Percentiles rank a stretch among this genome's conserved stretches.
phyloP scores from a whole-genome alignment of 1,284 basidiomycete genomes.

The Boletus hoseneyae region DNA sequence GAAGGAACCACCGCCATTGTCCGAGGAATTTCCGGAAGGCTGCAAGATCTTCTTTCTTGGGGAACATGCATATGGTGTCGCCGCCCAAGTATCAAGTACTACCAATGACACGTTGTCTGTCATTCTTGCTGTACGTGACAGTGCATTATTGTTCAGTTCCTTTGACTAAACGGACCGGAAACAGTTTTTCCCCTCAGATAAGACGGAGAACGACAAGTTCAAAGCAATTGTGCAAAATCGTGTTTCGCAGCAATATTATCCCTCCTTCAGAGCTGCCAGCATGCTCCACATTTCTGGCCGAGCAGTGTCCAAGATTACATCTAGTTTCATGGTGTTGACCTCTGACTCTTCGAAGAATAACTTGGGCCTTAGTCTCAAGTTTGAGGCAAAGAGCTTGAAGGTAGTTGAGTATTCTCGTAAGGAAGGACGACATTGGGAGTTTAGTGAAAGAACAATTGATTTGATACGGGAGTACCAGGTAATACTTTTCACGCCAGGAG shows the following conservation, averaged over 20 bases:
- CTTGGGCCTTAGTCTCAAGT: constrained; percentile 93
- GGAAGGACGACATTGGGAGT: constrained; percentile 88
- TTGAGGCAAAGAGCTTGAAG: constrained; percentile 94
- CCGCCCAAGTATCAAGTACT: constrained; percentile 82
- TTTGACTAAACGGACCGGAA: constrained; percentile 5
- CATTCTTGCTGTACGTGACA: constrained; percentile 67
- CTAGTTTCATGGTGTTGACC: constrained; percentile 84
- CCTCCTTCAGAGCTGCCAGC: constrained; percentile 72
- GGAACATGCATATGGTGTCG: constrained; percentile 90
- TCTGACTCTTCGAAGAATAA: constrained; percentile 81
- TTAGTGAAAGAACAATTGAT: constrained; percentile 81
- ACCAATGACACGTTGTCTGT: constrained; percentile 69
- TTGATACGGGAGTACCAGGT: constrained; percentile 85
- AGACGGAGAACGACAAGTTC: constrained; percentile 76
- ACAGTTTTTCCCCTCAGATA: constrained; percentile 86
- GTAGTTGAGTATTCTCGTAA: constrained; percentile 94
- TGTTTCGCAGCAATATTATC: constrained; percentile 61
- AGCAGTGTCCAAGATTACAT: constrained; percentile 86
- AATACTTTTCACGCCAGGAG: not conserved
- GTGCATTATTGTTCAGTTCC: constrained; percentile 1
- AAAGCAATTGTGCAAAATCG: constrained; percentile 60
- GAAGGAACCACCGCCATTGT: constrained; percentile 74
- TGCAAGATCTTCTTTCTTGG: constrained; percentile 96
- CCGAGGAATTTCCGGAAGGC: constrained; percentile 87
- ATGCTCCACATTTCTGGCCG: constrained; percentile 70